Evolutionary conservation across 1,139 yeast genomes (phyloP).

Genomic region (Hyphopichia buzzinii): DNA sequence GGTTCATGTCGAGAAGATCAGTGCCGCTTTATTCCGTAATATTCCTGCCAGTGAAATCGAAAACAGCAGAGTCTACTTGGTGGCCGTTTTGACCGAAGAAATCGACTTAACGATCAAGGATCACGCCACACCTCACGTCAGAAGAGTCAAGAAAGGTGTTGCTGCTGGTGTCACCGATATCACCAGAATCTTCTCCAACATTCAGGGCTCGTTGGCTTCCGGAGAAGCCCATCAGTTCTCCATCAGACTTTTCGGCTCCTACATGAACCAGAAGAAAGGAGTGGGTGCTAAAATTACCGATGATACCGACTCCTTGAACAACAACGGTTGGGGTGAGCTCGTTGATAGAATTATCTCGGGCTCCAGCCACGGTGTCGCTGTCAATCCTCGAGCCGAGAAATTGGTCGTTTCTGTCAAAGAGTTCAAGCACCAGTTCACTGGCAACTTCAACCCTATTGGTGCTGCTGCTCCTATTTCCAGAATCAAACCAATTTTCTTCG

Average conservation of each 20-base stretch:
- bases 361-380: slow-evolving; percentile 73
- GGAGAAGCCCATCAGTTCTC: slow-evolving; percentile 72
- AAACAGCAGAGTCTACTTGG: slow-evolving; percentile 61
- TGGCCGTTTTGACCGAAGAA: slow-evolving; percentile 66
- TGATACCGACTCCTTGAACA: slow-evolving; percentile 25
- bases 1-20: slow-evolving; percentile 60
- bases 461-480: slow-evolving; percentile 54
- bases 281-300: slow-evolving; percentile 16
- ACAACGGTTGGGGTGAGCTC: slow-evolving; percentile 89
- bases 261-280: slow-evolving; percentile 38
- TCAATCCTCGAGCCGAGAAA: slow-evolving; percentile 78
- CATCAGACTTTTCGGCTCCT: slow-evolving; percentile 72
- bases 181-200: slow-evolving; percentile 70
- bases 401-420: slow-evolving; percentile 73
- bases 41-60: slow-evolving; percentile 71
- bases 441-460: slow-evolving; percentile 36
- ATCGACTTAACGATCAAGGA: slow-evolving; percentile 36
- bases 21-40: slow-evolving; percentile 79
- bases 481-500: slow-evolving; percentile 62
- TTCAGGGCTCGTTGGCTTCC: slow-evolving; percentile 55
- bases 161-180: slow-evolving; percentile 91
- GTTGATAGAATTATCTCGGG: slow-evolving; percentile 78
- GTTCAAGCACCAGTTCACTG: slow-evolving; percentile 55
- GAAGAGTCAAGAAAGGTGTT: slow-evolving; percentile 67
- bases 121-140: slow-evolving; percentile 26